Conservation (phyloP, 495 filamentous ascomycete genomes). For the Aspergillus diversus region DNA sequence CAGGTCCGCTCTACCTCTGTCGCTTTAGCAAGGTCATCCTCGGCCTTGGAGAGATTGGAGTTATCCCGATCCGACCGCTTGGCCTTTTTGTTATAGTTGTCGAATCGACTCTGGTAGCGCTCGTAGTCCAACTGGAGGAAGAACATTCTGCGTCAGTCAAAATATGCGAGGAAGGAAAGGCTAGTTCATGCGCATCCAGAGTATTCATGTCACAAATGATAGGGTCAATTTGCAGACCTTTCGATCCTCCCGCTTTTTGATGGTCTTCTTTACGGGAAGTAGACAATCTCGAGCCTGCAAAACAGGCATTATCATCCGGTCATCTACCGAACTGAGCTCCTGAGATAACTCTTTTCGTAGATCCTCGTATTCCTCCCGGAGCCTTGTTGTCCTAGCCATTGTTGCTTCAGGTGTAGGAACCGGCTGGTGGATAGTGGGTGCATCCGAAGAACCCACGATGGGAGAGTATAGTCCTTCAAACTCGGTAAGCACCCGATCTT, state of each 20-base stretch:
- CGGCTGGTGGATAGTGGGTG: conserved; percentile 52
- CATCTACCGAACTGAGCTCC: conserved; percentile 75
- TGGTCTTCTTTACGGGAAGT: conserved; percentile 80
- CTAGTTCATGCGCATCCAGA: neutral
- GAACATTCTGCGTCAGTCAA: conserved; percentile 4
- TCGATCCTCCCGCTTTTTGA: conserved; percentile 89
- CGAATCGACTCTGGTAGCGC: conserved; percentile 73
- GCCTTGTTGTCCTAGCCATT: conserved; percentile 65
- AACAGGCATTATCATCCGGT: conserved; percentile 72
- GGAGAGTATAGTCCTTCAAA: conserved; percentile 83
- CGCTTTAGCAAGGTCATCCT: conserved; percentile 70
- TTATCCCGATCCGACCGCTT: conserved; percentile 80
- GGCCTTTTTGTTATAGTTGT: conserved; percentile 70
- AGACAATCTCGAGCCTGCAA: conserved; percentile 71
- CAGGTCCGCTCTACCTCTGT: conserved; percentile 59
- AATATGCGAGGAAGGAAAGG: neutral
- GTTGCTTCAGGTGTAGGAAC: conserved; percentile 64
- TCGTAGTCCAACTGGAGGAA: conserved; percentile 72
- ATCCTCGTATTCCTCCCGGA: conserved; percentile 73
- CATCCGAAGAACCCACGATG: conserved; percentile 67
- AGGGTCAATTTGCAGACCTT: conserved; percentile 54
- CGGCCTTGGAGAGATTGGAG: conserved; percentile 71
- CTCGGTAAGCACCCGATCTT: conserved; percentile 69
- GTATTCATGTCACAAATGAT: too few relatives aligned
- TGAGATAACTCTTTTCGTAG: conserved; percentile 73